A percentile compares a stretch with the other conserved stretches of the same genome.
Conservation (phyloP, 1,284 basidiomycete genomes). For the Moesziomyces globuligerus region DNA sequence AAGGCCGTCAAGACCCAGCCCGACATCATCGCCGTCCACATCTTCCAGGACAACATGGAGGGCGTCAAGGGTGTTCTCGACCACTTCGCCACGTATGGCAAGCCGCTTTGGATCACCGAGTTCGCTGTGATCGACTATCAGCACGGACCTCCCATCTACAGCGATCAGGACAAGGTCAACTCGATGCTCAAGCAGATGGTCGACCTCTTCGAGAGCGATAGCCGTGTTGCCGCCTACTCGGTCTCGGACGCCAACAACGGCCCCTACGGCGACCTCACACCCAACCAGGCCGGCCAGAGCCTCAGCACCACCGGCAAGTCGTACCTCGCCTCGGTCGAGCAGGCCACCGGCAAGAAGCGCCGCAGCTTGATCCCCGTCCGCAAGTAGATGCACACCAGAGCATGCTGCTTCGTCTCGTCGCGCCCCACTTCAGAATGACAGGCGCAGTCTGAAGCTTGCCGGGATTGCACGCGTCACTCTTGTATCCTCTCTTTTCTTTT, state of each 20-base stretch:
- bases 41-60: conserved; percentile 57
- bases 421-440: too few species aligned
- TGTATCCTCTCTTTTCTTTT: not conserved
- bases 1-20: conserved; percentile 44
- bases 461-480: too few species aligned
- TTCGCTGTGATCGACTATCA: conserved; percentile 55
- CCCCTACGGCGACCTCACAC: conserved; percentile 35
- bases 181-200: conserved; percentile 44
- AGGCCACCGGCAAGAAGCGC: conserved; percentile 8
- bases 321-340: conserved; percentile 33
- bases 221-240: conserved; percentile 49
- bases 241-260: conserved; percentile 55
- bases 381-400: too few species aligned
- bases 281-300: conserved; percentile 38
- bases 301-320: conserved; percentile 37
- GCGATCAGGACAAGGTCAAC: conserved; percentile 43
- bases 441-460: too few species aligned
- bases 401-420: too few species aligned
- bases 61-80: conserved; percentile 49
- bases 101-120: conserved; percentile 58
- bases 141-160: conserved; percentile 44
- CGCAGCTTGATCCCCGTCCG: conserved; percentile 25
- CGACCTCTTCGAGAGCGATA: conserved; percentile 48
- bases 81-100: conserved; percentile 51
- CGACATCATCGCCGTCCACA: conserved; percentile 59